phyloP scores from a whole-genome alignment of 192 early-diverging fungal species.

The Chytriomyces sp. region DNA sequence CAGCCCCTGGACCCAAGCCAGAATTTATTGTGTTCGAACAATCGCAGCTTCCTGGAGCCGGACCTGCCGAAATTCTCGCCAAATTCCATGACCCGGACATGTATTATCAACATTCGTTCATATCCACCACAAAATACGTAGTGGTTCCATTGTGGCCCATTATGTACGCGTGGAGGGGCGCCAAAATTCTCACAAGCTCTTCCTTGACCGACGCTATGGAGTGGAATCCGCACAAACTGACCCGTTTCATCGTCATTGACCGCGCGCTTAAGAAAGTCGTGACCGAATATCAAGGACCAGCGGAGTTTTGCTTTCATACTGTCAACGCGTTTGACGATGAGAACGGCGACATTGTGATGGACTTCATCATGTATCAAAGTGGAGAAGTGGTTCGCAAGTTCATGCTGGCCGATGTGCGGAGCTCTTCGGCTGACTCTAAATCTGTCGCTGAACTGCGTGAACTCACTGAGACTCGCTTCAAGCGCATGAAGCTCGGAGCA shows the following conservation, averaged over 20 bases:
- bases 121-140: conserved; percentile 71
- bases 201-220: conserved; percentile 67
- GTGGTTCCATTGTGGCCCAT: conserved; percentile 68
- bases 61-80: not conserved
- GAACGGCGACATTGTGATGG: conserved; percentile 30
- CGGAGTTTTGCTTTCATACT: conserved; percentile 63
- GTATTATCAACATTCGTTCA: conserved; percentile 74
- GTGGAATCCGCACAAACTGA: conserved; percentile 61
- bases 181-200: conserved; percentile 33
- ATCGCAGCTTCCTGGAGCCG: not conserved
- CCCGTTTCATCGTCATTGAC: conserved; percentile 74
- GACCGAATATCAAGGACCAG: conserved; percentile 66
- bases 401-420: not conserved
- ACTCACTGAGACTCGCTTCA: not conserved
- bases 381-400: conserved; percentile 9
- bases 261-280: conserved; percentile 66
- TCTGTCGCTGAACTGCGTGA: not conserved
- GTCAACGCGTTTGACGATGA: conserved; percentile 54
- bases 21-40: conserved; percentile 22
- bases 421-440: not conserved
- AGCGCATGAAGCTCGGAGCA: not conserved
- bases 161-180: conserved; percentile 61
- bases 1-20: not conserved
- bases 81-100: conserved; percentile 11
- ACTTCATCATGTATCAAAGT: not conserved